A percentile compares a stretch with the other conserved stretches of the same genome.
Evolutionary conservation across 805 yeast genomes (phyloP).

Genomic region (Saccharomycopsis schoenii): DNA sequence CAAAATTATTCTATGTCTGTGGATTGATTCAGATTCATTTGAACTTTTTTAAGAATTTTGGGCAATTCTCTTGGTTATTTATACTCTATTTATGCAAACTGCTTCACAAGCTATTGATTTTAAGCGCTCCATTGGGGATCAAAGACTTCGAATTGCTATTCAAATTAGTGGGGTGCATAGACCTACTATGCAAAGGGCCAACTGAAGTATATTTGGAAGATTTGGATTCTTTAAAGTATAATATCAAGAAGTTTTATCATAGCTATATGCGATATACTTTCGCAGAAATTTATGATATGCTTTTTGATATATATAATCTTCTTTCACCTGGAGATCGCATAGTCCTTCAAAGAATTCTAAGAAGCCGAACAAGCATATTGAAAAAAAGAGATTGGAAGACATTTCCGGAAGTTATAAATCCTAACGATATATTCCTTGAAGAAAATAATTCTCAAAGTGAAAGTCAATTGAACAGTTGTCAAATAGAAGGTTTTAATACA

Average conservation of each 20-base stretch:
- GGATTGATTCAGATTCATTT: slow-evolving; percentile 6
- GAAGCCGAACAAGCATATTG: background rate
- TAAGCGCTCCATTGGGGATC: slow-evolving; percentile 1
- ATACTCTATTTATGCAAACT: background rate
- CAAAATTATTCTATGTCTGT: slow-evolving; percentile 1
- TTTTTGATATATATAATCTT: background rate
- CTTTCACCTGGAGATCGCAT: background rate
- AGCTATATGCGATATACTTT: background rate
- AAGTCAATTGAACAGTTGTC: background rate
- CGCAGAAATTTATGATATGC: background rate
- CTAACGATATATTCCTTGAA: background rate
- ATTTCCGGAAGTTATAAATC: background rate
- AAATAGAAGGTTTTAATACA: background rate
- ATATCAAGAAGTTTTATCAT: background rate
- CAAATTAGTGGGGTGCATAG: background rate
- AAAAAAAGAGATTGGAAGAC: background rate
- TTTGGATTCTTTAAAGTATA: background rate
- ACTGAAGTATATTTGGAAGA: background rate
- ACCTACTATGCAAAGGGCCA: background rate
- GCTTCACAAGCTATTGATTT: background rate
- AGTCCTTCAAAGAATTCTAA: background rate
- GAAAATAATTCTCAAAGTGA: background rate
- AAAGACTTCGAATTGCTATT: slow-evolving; percentile 6
- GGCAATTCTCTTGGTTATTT: slow-evolving; percentile 5
- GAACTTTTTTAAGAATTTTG: background rate